Base-by-base conservation (phyloP, 2,329 filamentous ascomycete species). In the Colletotrichum scovillei region DNA sequence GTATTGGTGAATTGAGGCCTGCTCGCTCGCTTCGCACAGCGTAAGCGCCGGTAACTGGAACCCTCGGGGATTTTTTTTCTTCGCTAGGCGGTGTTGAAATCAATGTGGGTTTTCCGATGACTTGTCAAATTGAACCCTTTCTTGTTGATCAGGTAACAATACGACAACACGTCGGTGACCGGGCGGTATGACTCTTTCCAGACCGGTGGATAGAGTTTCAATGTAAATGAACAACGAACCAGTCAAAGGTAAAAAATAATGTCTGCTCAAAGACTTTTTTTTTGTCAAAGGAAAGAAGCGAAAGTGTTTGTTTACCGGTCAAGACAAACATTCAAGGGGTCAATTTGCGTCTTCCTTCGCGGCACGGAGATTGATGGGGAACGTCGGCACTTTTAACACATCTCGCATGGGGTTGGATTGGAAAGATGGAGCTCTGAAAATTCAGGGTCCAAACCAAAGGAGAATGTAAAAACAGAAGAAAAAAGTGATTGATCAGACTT, bases 371-470 rank as follows among this genome's bases (percentile, higher is more conserved):
- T 26, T 26, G 35, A 14, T 24, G 22, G 57, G 53, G 63, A 46
- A 38, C 46, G 38, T 59, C 59, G 69, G 66, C 52, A 64, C 30
- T 52, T 73, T 73, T 64, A 70, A 65, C 56, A 73, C 46, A 53
- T 52, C n/a, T 22, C 26, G 16, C 59, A 35, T 59, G 26, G 42
- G 5, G 60, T 19, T 32, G 32, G 19, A 6, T 14, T 4, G 32
- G 32, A 24, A 62, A 26, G 42, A 49, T 46, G 58, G 49, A 59
- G 32, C 26, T 35, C 32, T 24, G 28, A 26, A 42, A 32, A 49
- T 73, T 65, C 70, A 70, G 70, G 67, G 70, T 73, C 70, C 70
- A 65, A 65, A 73, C 53, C 26, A 6, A 46, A 19, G 19, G 32
- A 35, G 35, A 28, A 19, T 46, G 26, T n/a, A 19, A 8, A 46